These are phyloP conservation scores for Microthlaspi erraticum DNA, from an alignment of 345 rosid genomes.

Conservation along the genomic window DNA sequence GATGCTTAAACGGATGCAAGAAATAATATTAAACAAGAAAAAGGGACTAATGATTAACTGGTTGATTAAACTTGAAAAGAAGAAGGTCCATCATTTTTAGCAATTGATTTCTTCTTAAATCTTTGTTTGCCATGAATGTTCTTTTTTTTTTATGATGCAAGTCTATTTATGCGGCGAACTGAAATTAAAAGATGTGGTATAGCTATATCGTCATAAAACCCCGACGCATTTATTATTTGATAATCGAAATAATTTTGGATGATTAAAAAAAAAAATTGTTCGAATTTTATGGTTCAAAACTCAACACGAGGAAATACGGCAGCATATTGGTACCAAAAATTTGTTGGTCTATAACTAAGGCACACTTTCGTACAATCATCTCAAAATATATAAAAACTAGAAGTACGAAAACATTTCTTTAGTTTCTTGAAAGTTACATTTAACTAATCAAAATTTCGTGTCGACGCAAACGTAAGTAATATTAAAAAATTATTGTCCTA, in stretches of 20 bases:
- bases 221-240: not conserved
- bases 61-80: slow-evolving; percentile 48
- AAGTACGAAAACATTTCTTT: slow-evolving; percentile 19
- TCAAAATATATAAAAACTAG: not conserved
- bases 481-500: too few relatives aligned
- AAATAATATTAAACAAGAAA: slow-evolving; percentile 29
- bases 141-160: slow-evolving; percentile 23
- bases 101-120: slow-evolving; percentile 44
- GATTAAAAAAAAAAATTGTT: not conserved
- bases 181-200: slow-evolving; percentile 15
- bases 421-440: slow-evolving; percentile 28
- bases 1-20: slow-evolving; percentile 39
- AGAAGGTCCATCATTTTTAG: slow-evolving; percentile 50
- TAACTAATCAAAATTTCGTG: slow-evolving; percentile 21
- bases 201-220: slow-evolving; percentile 32
- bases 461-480: too few relatives aligned
- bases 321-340: not conserved
- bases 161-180: slow-evolving; percentile 48
- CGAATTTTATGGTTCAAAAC: not conserved
- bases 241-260: not conserved
- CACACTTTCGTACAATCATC: slow-evolving; percentile 1
- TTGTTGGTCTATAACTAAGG: slow-evolving; percentile 11
- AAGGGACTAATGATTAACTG: slow-evolving; percentile 45
- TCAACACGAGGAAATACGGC: not conserved
- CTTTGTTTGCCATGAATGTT: slow-evolving; percentile 42